These are phyloP conservation scores for Arabis alpina DNA, from an alignment of 345 rosid species.

Conservation along the genomic window DNA sequence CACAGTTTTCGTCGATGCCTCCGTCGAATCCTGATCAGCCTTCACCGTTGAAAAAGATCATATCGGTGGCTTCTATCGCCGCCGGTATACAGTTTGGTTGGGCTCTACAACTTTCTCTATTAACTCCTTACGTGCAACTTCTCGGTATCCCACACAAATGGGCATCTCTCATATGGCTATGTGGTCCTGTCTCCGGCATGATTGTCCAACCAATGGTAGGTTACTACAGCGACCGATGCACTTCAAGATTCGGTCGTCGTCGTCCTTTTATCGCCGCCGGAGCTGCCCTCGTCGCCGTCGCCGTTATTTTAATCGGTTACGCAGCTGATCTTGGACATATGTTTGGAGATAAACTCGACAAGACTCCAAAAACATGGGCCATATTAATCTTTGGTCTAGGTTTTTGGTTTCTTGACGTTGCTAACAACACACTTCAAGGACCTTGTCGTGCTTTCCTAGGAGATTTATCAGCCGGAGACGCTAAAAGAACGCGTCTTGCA, in stretches of 20 bases:
- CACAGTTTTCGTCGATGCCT: background rate
- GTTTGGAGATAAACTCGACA: constrained; percentile 36
- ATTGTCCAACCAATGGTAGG: constrained; percentile 86
- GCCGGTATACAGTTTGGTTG: constrained; percentile 93
- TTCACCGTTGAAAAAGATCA: constrained; percentile 50
- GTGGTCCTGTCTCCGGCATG: constrained; percentile 49
- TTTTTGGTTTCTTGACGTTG: constrained; percentile 53
- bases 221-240: constrained; percentile 75
- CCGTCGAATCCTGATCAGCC: background rate
- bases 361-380: constrained; percentile 1
- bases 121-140: constrained; percentile 84
- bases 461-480: constrained; percentile 59
- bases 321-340: constrained; percentile 72
- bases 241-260: constrained; percentile 76
- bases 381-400: constrained; percentile 21
- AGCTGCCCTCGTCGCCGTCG: constrained; percentile 49
- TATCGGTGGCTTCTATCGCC: constrained; percentile 72
- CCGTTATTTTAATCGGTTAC: constrained; percentile 75
- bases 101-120: constrained; percentile 81
- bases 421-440: constrained; percentile 87
- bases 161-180: constrained; percentile 88
- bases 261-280: constrained; percentile 77
- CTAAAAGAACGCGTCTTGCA: constrained; percentile 54
- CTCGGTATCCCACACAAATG: constrained; percentile 83
- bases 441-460: constrained; percentile 87